Conservation (phyloP, 1,139 yeast species). For the Sugiyamaella sp. region DNA sequence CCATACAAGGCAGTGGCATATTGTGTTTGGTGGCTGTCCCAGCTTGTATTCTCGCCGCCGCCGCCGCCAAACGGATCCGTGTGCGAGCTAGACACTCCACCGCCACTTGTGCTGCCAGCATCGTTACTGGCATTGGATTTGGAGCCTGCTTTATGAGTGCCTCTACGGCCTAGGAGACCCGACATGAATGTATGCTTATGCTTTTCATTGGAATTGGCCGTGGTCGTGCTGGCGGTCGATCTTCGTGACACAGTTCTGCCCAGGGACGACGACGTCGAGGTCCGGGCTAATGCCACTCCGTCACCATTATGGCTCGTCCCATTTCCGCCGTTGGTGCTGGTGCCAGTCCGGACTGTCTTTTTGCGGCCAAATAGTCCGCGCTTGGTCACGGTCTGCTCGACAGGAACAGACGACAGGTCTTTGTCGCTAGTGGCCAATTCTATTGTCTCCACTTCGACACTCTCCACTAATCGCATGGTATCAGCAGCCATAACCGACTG, state of each 20-base stretch:
- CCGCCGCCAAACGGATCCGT: constrained; percentile 4
- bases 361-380: constrained; percentile 35
- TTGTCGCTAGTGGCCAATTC: constrained; percentile 81
- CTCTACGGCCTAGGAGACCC: constrained; percentile 20
- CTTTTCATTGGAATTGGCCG: constrained; percentile 11
- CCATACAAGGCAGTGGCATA: constrained; percentile 64
- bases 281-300: neutral
- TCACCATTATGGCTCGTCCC: constrained; percentile 4
- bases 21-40: constrained; percentile 12
- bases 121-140: neutral
- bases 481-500: constrained; percentile 74
- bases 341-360: constrained; percentile 11
- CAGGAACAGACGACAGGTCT: constrained; percentile 42
- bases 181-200: constrained; percentile 19
- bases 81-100: neutral
- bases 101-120: constrained; percentile 2
- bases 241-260: constrained; percentile 8
- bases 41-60: neutral
- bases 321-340: neutral
- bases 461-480: constrained; percentile 68
- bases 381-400: constrained; percentile 39
- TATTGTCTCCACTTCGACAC: constrained; percentile 88
- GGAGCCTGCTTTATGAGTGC: constrained; percentile 5
- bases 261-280: constrained; percentile 13
- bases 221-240: constrained; percentile 8